Percentiles rank a stretch among this genome's conserved stretches.
Conservation (phyloP, 1,284 basidiomycete species). For the Microbotryomycetes sp. region DNA sequence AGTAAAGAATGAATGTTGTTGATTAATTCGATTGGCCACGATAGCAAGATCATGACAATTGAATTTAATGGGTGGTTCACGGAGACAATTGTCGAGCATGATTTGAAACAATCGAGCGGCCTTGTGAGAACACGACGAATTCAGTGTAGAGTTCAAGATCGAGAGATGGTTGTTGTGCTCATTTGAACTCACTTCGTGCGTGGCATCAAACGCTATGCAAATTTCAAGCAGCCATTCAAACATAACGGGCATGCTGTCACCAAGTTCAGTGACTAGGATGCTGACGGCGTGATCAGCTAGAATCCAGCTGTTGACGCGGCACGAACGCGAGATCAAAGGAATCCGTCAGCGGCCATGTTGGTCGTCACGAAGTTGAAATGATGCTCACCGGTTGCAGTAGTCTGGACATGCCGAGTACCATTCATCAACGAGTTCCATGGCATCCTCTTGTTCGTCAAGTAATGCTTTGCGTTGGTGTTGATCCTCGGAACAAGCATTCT, state of each 20-base stretch:
- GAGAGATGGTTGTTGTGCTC: neutral
- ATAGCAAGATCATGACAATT: neutral
- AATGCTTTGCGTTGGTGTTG: neutral
- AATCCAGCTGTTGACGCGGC: neutral
- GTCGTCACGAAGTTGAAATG: neutral
- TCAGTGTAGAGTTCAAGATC: neutral
- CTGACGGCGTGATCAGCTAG: constrained; percentile 1
- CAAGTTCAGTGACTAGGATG: neutral
- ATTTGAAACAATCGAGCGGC: constrained; percentile 1
- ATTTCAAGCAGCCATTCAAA: constrained; percentile 1
- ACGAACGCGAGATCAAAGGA: too few relatives aligned
- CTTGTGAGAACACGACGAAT: neutral
- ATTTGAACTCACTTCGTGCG: neutral
- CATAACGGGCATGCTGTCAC: neutral
- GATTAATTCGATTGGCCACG: neutral
- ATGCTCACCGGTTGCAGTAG: constrained; percentile 2
- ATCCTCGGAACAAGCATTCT: constrained; percentile 2
- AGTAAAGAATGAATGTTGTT: neutral
- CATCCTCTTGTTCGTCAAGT: constrained; percentile 1
- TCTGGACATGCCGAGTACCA: constrained; percentile 6
- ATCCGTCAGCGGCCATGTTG: neutral
- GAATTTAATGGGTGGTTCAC: neutral
- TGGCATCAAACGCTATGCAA: neutral
- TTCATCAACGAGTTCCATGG: constrained; percentile 1
- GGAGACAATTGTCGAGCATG: neutral